These are phyloP conservation scores for Combretum micranthum DNA, from an alignment of 345 rosid genomes.

Conservation along the genomic window DNA sequence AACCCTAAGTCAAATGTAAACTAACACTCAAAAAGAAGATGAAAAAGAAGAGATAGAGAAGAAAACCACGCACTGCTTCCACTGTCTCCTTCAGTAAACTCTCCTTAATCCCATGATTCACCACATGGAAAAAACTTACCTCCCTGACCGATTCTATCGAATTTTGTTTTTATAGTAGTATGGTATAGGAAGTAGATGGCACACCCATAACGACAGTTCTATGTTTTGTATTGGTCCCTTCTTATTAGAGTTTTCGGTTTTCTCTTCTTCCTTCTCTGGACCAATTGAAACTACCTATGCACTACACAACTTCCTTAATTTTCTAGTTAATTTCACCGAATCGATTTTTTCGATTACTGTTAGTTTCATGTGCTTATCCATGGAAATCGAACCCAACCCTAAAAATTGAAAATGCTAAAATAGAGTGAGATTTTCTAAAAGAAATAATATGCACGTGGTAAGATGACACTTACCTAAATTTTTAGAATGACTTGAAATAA, in stretches of 20 bases:
- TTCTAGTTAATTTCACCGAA: slow-evolving; percentile 10
- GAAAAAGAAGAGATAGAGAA: too few species aligned
- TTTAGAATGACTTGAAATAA: too few species aligned
- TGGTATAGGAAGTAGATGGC: background rate
- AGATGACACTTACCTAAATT: too few species aligned
- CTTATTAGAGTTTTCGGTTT: slow-evolving; percentile 1
- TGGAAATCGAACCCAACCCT: slow-evolving; percentile 13
- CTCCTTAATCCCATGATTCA: too few species aligned
- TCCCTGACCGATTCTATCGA: too few species aligned
- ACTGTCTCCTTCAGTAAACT: too few species aligned
- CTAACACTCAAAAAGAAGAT: too few species aligned
- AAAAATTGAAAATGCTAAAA: background rate
- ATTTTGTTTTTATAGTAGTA: background rate
- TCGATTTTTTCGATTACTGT: slow-evolving; percentile 16
- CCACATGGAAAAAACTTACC: too few species aligned
- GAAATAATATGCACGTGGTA: too few species aligned
- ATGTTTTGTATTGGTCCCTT: too few species aligned
- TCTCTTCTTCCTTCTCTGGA: slow-evolving; percentile 17
- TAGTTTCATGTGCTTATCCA: slow-evolving; percentile 17
- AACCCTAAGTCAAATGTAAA: too few species aligned
- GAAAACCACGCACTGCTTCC: too few species aligned
- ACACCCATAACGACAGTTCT: background rate
- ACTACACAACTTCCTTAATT: slow-evolving; percentile 11
- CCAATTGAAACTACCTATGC: slow-evolving; percentile 12
- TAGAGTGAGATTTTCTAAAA: background rate